Evolutionary conservation across 179 eudicot genomes (phyloP).

Genomic region (Silene noctiflora): DNA sequence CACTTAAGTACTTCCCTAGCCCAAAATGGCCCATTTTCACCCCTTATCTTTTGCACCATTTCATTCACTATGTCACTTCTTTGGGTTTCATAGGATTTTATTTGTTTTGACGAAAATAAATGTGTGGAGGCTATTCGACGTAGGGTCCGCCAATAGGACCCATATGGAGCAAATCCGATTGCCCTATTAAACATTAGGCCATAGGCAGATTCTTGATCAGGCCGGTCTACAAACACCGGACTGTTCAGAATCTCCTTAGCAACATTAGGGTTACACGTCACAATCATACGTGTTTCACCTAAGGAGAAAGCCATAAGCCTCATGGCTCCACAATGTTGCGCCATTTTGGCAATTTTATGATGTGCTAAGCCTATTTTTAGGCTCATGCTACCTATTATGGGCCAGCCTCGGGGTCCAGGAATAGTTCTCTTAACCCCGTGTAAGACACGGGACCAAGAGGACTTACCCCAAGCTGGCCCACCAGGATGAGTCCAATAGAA

Average conservation of each 20-base stretch:
- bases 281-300: slow-evolving; percentile 69
- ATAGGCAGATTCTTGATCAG: slow-evolving; percentile 80
- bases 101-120: slow-evolving; percentile 74
- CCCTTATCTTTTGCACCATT: slow-evolving; percentile 38
- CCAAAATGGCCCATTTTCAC: slow-evolving; percentile 23
- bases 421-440: slow-evolving; percentile 29
- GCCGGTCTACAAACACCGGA: slow-evolving; percentile 64
- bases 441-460: slow-evolving; percentile 22
- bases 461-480: slow-evolving; percentile 88
- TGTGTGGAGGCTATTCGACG: slow-evolving; percentile 67
- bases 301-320: slow-evolving; percentile 81
- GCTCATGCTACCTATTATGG: slow-evolving; percentile 70
- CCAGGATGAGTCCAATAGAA: slow-evolving; percentile 74
- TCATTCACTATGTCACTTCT: slow-evolving; percentile 41
- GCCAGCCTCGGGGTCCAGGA: slow-evolving; percentile 78
- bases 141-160: slow-evolving; percentile 75
- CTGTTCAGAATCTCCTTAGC: slow-evolving; percentile 70
- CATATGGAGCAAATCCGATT: slow-evolving; percentile 91
- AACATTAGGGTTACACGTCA: slow-evolving; percentile 64
- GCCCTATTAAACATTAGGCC: slow-evolving; percentile 76
- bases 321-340: slow-evolving; percentile 34
- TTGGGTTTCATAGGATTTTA: slow-evolving; percentile 46
- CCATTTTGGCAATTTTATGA: slow-evolving; percentile 54
- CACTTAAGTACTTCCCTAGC: slow-evolving; percentile 49
- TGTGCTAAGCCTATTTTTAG: slow-evolving; percentile 76